Base-by-base conservation (phyloP, 768 basidiomycete species). In the Chalciporus pseudorubinellus region DNA sequence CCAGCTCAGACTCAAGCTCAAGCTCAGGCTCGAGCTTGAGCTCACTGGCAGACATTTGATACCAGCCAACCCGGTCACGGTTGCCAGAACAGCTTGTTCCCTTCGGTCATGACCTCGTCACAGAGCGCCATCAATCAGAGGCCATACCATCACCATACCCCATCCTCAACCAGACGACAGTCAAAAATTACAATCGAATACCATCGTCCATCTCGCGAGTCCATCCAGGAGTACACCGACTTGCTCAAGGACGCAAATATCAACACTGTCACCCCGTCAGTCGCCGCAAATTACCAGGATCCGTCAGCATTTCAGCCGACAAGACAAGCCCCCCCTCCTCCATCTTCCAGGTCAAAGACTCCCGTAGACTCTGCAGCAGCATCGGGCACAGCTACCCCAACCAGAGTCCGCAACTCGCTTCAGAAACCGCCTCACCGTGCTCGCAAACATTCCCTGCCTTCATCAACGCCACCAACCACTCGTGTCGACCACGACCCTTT, bases 171-270 rank as follows among this genome's bases (percentile, higher is more conserved):
- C n/a, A 63, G 57, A 47, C 72, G 70, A 49, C 72, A 72, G 63
- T 84, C 83, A 22, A 85, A 80, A 74, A 83, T 80, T 49, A 84
- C 86, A 14, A 76, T 92, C 67, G 86, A 91, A 63, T 85, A 88
- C 67, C 83, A 87, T 71, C 75, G 84, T 16, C 87, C 87, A 3
- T 85, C 84, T 11, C 73, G 87, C 39, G 81, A 87, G 67, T 86
- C 84, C 57, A 84, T 89, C 54, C 85, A 86, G 57, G 87, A 90
- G 58, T 89, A 89, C 68, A 78, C 83, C 66, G 81, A 84, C 50
- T 83, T 90, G 48, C 77, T 91, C 47, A 77, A 77, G 26, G 79
- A 85, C 67, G 74, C 80, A 12, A 78, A 76, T 60, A 46, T 78
- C 9, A 77, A 81, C 79, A 77, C 82, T 31, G 74, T 77, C 33